Percentiles rank a stretch among this genome's conserved stretches.
phyloP scores from a whole-genome alignment of 352 stramenopile genomes.

The Globisporangium middletonii region DNA sequence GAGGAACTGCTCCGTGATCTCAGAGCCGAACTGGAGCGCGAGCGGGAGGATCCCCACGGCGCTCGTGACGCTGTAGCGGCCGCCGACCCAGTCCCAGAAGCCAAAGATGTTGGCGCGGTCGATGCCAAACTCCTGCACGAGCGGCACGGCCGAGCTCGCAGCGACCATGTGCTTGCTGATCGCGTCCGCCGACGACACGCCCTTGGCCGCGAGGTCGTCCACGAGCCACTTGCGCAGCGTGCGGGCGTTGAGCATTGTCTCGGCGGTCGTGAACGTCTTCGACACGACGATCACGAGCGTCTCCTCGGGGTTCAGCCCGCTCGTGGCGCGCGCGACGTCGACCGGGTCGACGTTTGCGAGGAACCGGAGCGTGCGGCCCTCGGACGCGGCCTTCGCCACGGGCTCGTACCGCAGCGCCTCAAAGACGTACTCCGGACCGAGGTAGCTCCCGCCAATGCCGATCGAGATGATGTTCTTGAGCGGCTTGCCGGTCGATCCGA shows the following conservation, averaged over 20 bases:
- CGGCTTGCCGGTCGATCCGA: constrained; percentile 92
- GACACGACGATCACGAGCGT: constrained; percentile 97
- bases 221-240: constrained; percentile 96
- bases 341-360: constrained; percentile 98
- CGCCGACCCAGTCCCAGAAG: constrained; percentile 99
- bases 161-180: constrained; percentile 94
- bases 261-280: constrained; percentile 98
- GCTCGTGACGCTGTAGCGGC: constrained; percentile 96
- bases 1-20: constrained; percentile 91
- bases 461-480: constrained; percentile 96
- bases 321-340: constrained; percentile 89
- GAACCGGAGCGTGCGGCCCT: constrained; percentile 92
- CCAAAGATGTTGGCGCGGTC: constrained; percentile 94
- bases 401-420: constrained; percentile 90
- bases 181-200: constrained; percentile 73
- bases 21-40: constrained; percentile 94
- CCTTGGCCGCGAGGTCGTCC: constrained; percentile 86
- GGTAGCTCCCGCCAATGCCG: constrained; percentile 94
- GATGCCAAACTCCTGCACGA: constrained; percentile 93
- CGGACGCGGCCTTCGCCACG: constrained; percentile 71
- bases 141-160: constrained; percentile 67
- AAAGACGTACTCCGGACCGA: constrained; percentile 96
- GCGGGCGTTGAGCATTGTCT: constrained; percentile 98
- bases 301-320: constrained; percentile 92
- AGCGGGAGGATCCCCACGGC: constrained; percentile 96